Evolutionary conservation across 768 basidiomycete species (phyloP).

Genomic region (Boletus insuetus): DNA sequence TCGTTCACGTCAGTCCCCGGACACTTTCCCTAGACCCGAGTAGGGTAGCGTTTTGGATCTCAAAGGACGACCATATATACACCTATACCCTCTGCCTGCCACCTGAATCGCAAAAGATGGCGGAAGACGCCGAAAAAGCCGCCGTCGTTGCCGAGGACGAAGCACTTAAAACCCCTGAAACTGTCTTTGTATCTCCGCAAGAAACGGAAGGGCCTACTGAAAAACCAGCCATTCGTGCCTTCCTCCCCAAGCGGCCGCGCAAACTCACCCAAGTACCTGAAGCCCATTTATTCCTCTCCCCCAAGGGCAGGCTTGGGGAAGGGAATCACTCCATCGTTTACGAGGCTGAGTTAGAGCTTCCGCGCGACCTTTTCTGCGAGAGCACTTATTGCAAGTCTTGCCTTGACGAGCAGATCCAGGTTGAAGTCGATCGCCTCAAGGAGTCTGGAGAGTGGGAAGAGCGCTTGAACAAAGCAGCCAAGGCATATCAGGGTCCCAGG

Average conservation of each 20-base stretch:
- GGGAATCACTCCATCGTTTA: conserved; percentile 55
- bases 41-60: conserved; percentile 19
- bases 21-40: not conserved
- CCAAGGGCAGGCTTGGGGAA: conserved; percentile 32
- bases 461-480: not conserved
- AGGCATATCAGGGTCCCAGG: not conserved
- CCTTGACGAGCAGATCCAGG: conserved; percentile 30
- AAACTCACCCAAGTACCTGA: conserved; percentile 27
- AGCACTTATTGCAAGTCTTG: conserved; percentile 40
- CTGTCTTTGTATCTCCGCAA: conserved; percentile 22
- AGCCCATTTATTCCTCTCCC: conserved; percentile 50
- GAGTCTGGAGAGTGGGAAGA: conserved; percentile 14
- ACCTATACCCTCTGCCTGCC: conserved; percentile 30
- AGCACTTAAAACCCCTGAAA: not conserved
- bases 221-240: conserved; percentile 27
- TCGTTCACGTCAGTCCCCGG: conserved; percentile 11
- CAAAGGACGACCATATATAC: conserved; percentile 26
- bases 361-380: conserved; percentile 38
- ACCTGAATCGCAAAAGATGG: conserved; percentile 3
- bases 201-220: conserved; percentile 22
- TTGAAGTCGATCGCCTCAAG: conserved; percentile 12
- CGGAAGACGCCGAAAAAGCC: conserved; percentile 2
- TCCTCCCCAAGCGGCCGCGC: conserved; percentile 26
- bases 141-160: conserved; percentile 7
- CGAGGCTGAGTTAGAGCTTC: conserved; percentile 49